Evolutionary conservation across 306 rosid genomes (phyloP).

Genomic region (Cicer arietinum): DNA sequence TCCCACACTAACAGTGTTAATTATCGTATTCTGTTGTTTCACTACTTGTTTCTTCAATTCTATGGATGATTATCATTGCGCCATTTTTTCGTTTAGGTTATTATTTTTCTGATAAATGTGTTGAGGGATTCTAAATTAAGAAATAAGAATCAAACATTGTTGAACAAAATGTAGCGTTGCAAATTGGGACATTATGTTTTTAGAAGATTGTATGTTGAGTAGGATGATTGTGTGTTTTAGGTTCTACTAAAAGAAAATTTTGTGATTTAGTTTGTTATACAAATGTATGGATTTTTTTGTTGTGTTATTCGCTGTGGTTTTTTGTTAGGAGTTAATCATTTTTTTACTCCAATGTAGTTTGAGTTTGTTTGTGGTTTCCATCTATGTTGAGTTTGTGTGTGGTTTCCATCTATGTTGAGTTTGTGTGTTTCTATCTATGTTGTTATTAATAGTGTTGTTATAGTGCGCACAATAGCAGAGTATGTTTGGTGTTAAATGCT

Average conservation of each 20-base stretch:
- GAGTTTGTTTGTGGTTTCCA: neutral
- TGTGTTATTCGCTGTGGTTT: neutral
- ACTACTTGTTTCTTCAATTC: too few relatives aligned
- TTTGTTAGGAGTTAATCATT: neutral
- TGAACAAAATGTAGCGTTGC: slow-evolving; percentile 8
- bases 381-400: neutral
- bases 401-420: neutral
- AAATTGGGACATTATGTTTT: neutral
- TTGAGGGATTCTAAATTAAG: neutral
- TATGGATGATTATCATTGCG: too few relatives aligned
- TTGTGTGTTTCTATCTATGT: neutral
- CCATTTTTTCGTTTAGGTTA: too few relatives aligned
- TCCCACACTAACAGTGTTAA: too few relatives aligned
- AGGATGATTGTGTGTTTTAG: neutral
- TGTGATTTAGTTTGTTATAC: neutral
- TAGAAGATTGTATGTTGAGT: neutral
- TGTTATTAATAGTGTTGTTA: neutral
- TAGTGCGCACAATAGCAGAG: neutral
- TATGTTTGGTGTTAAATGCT: neutral
- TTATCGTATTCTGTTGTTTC: too few relatives aligned
- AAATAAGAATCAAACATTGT: slow-evolving; percentile 5
- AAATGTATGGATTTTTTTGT: neutral
- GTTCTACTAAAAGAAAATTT: slow-evolving; percentile 5
- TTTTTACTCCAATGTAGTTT: neutral
- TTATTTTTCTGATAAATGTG: too few relatives aligned